Evolutionary conservation across 2,329 filamentous ascomycete species (phyloP).

Genomic region (Monilinia fructigena): DNA sequence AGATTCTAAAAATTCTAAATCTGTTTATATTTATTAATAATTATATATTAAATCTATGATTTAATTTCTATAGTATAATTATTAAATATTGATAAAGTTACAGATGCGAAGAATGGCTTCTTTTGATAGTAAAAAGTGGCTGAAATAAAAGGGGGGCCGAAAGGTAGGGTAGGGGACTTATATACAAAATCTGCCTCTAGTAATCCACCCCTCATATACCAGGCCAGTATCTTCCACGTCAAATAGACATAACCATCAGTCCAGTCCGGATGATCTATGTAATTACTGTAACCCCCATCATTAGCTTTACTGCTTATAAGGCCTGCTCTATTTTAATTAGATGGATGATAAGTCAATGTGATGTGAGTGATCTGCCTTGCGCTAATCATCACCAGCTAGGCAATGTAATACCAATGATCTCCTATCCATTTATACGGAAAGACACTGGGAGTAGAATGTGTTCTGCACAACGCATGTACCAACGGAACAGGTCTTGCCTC

Average conservation of each 20-base stretch:
- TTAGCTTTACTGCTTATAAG: conserved; percentile 1
- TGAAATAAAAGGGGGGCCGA: no score
- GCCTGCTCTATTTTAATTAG: not conserved
- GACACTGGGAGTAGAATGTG: not conserved
- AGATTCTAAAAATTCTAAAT: no score
- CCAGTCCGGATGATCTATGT: not conserved
- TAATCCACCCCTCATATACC: not conserved
- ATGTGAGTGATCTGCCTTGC: not conserved
- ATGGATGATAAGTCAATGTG: not conserved
- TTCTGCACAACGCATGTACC: not conserved
- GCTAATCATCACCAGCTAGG: no score
- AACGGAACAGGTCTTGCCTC: not conserved
- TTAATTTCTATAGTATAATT: no score
- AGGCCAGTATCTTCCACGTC: not conserved
- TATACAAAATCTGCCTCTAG: not conserved
- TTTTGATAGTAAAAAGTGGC: no score
- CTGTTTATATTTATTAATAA: no score
- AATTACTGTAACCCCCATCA: not conserved
- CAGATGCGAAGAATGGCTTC: no score
- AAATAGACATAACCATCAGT: not conserved
- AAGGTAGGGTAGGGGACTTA: no score
- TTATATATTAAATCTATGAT: no score
- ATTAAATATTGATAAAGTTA: no score
- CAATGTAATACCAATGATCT: not conserved
- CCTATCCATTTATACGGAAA: not conserved